phyloP scores from a whole-genome alignment of 2,329 filamentous ascomycete species.

The Diaporthe batatas region DNA sequence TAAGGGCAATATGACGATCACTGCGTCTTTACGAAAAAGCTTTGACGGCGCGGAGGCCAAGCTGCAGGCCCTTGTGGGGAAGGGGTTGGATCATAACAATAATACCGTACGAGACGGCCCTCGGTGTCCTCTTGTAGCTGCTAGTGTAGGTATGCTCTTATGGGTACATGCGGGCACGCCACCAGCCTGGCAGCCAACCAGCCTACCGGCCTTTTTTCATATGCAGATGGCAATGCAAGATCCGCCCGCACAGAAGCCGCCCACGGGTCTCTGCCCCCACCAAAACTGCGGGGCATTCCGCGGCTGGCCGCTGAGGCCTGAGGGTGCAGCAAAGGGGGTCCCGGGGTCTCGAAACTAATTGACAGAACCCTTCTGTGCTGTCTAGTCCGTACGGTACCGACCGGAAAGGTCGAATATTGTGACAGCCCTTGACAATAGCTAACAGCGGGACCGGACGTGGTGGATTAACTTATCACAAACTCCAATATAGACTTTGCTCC shows the following conservation, averaged over 20 bases:
- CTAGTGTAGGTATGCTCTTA: neutral
- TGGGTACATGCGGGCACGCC: slow-evolving; percentile 27
- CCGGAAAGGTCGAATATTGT: neutral
- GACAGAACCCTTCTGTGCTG: neutral
- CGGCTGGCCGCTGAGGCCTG: slow-evolving; percentile 21
- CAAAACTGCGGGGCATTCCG: slow-evolving; percentile 40
- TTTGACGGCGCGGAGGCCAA: slow-evolving; percentile 12
- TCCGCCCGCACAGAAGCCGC: slow-evolving; percentile 23
- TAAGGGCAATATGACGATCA: slow-evolving; percentile 32
- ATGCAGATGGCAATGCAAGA: slow-evolving; percentile 37
- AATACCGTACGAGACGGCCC: slow-evolving; percentile 16
- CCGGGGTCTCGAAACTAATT: slow-evolving; percentile 27
- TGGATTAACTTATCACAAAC: neutral
- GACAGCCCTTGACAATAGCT: neutral
- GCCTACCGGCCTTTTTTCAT: slow-evolving; percentile 37
- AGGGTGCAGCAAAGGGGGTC: slow-evolving; percentile 37
- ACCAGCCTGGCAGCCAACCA: slow-evolving; percentile 16
- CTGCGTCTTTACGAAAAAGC: slow-evolving; percentile 22
- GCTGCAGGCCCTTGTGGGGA: slow-evolving; percentile 11
- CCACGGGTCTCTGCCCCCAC: slow-evolving; percentile 33
- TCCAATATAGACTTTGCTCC: neutral
- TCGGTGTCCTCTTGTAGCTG: neutral
- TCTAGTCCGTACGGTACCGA: slow-evolving; percentile 15
- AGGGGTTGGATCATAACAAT: neutral
- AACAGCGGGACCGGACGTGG: neutral